Percentiles rank a stretch among this genome's conserved stretches.
phyloP scores from a whole-genome alignment of 495 filamentous ascomycete genomes.

The Aspergillus nidulans region DNA sequence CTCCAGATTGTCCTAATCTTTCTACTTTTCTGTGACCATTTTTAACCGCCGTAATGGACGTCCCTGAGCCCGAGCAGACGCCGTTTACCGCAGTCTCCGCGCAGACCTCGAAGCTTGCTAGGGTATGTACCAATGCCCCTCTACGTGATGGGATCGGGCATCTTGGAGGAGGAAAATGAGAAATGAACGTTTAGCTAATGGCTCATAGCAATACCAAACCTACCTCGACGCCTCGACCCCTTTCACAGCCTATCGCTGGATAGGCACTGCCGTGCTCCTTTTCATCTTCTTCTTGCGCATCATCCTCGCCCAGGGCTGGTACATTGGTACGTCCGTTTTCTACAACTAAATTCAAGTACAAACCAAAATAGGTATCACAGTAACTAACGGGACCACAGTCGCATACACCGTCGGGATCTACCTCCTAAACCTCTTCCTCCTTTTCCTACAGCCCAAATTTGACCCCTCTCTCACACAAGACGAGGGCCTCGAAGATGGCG shows the following conservation, averaged over 20 bases:
- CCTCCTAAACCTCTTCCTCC: conserved; percentile 98
- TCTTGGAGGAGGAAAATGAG: neutral
- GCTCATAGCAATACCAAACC: conserved; percentile 80
- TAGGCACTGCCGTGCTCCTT: conserved; percentile 68
- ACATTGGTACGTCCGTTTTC: conserved; percentile 68
- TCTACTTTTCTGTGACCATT: neutral
- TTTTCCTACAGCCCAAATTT: conserved; percentile 97
- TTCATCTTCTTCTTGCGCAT: conserved; percentile 83
- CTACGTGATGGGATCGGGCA: neutral
- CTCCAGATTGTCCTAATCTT: neutral
- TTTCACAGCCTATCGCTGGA: conserved; percentile 83
- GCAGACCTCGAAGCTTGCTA: conserved; percentile 68
- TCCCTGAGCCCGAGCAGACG: conserved; percentile 72
- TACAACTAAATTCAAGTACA: neutral
- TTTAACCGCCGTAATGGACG: conserved; percentile 57
- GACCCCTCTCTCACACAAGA: conserved; percentile 95
- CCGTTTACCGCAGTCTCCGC: conserved; percentile 80
- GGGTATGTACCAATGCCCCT: conserved; percentile 47
- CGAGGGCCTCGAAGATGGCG: conserved; percentile 92
- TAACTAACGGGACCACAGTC: conserved; percentile 48
- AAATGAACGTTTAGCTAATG: neutral
- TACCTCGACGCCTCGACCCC: conserved; percentile 91
- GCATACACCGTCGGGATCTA: conserved; percentile 98
- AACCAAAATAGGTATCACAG: neutral
- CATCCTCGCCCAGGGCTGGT: conserved; percentile 92